Percentiles rank a stretch among this genome's conserved stretches.
These are phyloP conservation scores for Erysimum cheiranthoides DNA, from an alignment of 345 rosid species.

Conservation along the genomic window DNA sequence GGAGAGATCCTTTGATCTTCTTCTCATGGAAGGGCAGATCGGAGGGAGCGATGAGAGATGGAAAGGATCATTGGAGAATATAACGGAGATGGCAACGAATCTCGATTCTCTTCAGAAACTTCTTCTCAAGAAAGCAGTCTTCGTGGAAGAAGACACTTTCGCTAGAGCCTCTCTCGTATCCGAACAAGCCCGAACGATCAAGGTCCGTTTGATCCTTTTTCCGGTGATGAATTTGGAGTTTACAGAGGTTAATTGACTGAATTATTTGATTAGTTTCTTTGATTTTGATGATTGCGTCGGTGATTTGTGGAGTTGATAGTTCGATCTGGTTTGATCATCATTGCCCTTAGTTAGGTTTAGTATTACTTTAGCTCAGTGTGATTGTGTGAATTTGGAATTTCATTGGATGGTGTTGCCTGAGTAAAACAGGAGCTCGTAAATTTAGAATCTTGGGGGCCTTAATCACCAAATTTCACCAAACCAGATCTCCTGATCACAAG, in stretches of 20 bases:
- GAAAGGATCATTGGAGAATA: conserved; percentile 80
- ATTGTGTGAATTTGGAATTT: conserved; percentile 8
- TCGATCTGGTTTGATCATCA: conserved; percentile 26
- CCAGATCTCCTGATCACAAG: not conserved
- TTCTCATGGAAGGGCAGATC: conserved; percentile 62
- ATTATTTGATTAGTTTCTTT: not conserved
- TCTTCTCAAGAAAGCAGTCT: conserved; percentile 88
- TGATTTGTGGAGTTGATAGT: conserved; percentile 16
- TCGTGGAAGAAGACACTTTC: conserved; percentile 89
- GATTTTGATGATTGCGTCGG: conserved; percentile 2
- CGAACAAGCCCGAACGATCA: conserved; percentile 90
- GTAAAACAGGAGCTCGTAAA: conserved; percentile 10
- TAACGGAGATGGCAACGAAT: conserved; percentile 85
- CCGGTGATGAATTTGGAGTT: not conserved
- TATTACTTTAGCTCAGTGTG: conserved; percentile 1
- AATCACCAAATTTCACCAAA: conserved; percentile 1
- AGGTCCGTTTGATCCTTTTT: conserved; percentile 50
- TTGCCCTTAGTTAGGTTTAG: not conserved
- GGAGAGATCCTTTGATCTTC: conserved; percentile 29
- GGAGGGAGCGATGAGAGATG: conserved; percentile 82
- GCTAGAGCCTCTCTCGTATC: conserved; percentile 86
- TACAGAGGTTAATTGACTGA: not conserved
- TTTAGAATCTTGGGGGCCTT: conserved; percentile 4
- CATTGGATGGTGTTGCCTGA: not conserved
- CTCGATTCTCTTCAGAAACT: conserved; percentile 86